A percentile compares a stretch with the other conserved stretches of the same genome.
These are phyloP conservation scores for Aciculosporium take DNA, from an alignment of 2,329 filamentous ascomycete species.

Conservation along the genomic window DNA sequence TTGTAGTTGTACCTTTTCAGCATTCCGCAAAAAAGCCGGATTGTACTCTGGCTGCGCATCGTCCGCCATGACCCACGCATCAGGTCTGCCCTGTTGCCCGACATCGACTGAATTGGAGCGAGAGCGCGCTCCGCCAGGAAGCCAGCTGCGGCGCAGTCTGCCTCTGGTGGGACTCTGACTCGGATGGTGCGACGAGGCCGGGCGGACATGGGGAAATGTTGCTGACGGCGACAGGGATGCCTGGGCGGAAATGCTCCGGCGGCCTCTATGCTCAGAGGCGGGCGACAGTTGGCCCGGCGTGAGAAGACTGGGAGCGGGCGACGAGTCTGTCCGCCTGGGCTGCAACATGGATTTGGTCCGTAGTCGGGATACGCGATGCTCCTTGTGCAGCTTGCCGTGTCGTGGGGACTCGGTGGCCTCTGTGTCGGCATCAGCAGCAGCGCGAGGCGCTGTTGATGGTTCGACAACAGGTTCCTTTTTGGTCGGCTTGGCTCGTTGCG, in stretches of 20 bases:
- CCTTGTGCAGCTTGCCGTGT: slow-evolving; percentile 19
- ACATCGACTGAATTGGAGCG: slow-evolving; percentile 33
- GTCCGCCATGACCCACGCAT: slow-evolving; percentile 42
- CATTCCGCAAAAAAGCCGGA: slow-evolving; percentile 32
- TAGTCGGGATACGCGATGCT: slow-evolving; percentile 12
- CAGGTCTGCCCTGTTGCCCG: slow-evolving; percentile 10
- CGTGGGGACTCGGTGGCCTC: slow-evolving; percentile 10
- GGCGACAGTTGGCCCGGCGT: slow-evolving; percentile 18
- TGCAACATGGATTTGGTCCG: slow-evolving; percentile 22
- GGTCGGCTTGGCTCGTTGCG: slow-evolving; percentile 11
- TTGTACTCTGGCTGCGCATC: slow-evolving; percentile 42
- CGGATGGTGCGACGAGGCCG: slow-evolving; percentile 15
- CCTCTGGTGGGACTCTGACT: slow-evolving; percentile 31
- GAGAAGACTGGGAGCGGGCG: slow-evolving; percentile 8
- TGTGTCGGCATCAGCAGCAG: neutral
- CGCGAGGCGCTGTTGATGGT: too few species aligned
- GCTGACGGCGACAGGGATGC: slow-evolving; percentile 11
- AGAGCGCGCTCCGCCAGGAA: slow-evolving; percentile 34
- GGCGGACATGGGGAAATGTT: slow-evolving; percentile 13
- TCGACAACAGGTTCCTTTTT: slow-evolving; percentile 11
- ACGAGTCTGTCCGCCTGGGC: slow-evolving; percentile 10
- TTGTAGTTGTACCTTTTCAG: slow-evolving; percentile 46
- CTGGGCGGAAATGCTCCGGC: slow-evolving; percentile 35
- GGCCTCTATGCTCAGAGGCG: slow-evolving; percentile 23
- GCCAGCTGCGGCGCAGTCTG: slow-evolving; percentile 38